Base-by-base conservation (phyloP, 352 stramenopile species). In the Phytophthora multivora region DNA sequence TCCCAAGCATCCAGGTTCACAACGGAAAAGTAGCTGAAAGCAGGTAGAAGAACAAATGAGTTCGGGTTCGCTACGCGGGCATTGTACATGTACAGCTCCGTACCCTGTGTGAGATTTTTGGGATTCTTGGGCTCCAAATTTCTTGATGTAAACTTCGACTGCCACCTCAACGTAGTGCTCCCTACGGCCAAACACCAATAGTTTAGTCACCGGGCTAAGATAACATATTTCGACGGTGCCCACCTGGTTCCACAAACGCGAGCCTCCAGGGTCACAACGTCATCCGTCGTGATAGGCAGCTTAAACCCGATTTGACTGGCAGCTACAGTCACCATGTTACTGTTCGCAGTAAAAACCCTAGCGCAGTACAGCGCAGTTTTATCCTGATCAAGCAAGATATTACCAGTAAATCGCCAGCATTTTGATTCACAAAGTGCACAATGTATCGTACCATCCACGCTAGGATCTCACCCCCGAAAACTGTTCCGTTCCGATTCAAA, bases 401-500 rank as follows among this genome's bases (percentile, higher is more conserved):
- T 9, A 33, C 28, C 28, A 33, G 28, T 33, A 11, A 33, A 13
- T 33, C 8, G 1, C 8, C 28, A 33, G 10, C 9, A 33, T 33
- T 13, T 33, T 13, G 11, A n/a, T 33, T 9, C 28, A 33, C 28
- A 13, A 33, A 33, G 21, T 33, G 28, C 28, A 33, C 8, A 33
- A 33, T 33, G 28, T 4, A 13, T 10, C 28, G 28, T 33, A 33
- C 28, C 79, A 88, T 86, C 76, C 76, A 88, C 31, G 64, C 75
- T 47, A 88, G 74, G 41, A 88, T 68, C 58, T 90, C 80, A 21
- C 77, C 80, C 1, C 80, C 80, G 57, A 88, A 88, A 36, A 89
- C 88, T 45, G 80, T 90, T 59, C 88, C 83, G 73, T 90, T 90
- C 28, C 75, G 75, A 64, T 89, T 90, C 35, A 90, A 33, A 59